These are phyloP conservation scores for Diplodia seriata DNA, from an alignment of 2,329 filamentous ascomycete species.

Conservation along the genomic window DNA sequence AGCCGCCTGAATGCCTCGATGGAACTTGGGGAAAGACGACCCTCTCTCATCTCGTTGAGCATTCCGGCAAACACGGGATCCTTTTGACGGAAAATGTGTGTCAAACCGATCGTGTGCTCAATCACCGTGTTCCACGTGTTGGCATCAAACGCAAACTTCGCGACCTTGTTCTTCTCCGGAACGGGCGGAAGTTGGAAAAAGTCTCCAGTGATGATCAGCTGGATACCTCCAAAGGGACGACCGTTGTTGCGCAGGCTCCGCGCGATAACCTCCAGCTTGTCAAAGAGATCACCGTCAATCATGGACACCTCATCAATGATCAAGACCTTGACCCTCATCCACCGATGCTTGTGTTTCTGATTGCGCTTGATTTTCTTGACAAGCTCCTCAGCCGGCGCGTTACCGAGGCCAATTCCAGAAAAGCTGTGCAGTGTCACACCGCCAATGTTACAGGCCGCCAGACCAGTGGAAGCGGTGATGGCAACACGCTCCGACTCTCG, in stretches of 20 bases:
- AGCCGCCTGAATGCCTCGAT: slow-evolving; percentile 78
- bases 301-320: slow-evolving; percentile 97
- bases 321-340: slow-evolving; percentile 86
- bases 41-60: slow-evolving; percentile 97
- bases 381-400: slow-evolving; percentile 79
- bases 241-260: slow-evolving; percentile 87
- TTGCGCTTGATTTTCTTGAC: slow-evolving; percentile 92
- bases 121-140: slow-evolving; percentile 91
- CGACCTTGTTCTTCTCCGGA: slow-evolving; percentile 74
- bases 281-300: slow-evolving; percentile 96
- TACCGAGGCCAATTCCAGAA: slow-evolving; percentile 91
- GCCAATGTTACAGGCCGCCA: slow-evolving; percentile 96
- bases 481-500: slow-evolving; percentile 84
- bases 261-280: slow-evolving; percentile 91
- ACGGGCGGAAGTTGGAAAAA: slow-evolving; percentile 98
- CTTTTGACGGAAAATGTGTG: slow-evolving; percentile 94
- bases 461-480: slow-evolving; percentile 92
- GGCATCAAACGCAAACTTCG: slow-evolving; percentile 93
- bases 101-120: slow-evolving; percentile 92
- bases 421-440: slow-evolving; percentile 97
- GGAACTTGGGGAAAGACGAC: slow-evolving; percentile 77
- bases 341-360: slow-evolving; percentile 83
- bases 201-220: slow-evolving; percentile 93
- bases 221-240: slow-evolving; percentile 92
- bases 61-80: slow-evolving; percentile 89